phyloP scores from a whole-genome alignment of 2,329 filamentous ascomycete genomes.

The Thermochaetoides dissita region DNA sequence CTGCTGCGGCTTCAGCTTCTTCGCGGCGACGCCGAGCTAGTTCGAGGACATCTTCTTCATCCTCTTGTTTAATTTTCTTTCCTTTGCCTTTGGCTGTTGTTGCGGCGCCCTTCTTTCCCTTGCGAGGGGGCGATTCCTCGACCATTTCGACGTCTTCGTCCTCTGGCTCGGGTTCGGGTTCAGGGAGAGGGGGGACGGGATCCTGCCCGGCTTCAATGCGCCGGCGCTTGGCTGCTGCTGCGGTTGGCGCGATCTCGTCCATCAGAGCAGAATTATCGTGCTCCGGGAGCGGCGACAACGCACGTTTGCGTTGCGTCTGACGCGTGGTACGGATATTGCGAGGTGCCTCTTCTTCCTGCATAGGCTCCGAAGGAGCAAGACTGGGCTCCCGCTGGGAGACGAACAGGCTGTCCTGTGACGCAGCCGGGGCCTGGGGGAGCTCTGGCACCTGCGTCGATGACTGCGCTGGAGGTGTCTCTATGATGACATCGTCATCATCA shows the following conservation, averaged over 20 bases:
- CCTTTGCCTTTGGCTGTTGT: conserved; percentile 24
- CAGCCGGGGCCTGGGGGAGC: conserved; percentile 2
- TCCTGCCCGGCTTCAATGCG: conserved; percentile 47
- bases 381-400: conserved; percentile 35
- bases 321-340: neutral
- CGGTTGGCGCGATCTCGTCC: conserved; percentile 61
- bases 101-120: conserved; percentile 8
- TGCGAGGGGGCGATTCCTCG: conserved; percentile 10
- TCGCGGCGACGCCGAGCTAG: conserved; percentile 46
- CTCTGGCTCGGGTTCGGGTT: conserved; percentile 10
- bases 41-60: conserved; percentile 52
- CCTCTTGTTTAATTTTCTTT: conserved; percentile 44
- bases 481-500: conserved; percentile 23
- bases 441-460: neutral
- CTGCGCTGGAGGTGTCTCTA: conserved; percentile 12
- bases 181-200: conserved; percentile 23
- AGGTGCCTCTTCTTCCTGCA: conserved; percentile 3
- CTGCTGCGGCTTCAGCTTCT: conserved; percentile 51
- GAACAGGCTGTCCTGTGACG: conserved; percentile 35
- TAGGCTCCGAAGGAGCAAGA: neutral
- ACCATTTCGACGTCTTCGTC: conserved; percentile 14
- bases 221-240: conserved; percentile 65
- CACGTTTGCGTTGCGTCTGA: conserved; percentile 30
- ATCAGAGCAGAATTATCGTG: conserved; percentile 41
- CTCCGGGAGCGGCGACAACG: conserved; percentile 25